Conservation (phyloP, 257 asterid genomes). For the Nicotiana noctiflora region DNA sequence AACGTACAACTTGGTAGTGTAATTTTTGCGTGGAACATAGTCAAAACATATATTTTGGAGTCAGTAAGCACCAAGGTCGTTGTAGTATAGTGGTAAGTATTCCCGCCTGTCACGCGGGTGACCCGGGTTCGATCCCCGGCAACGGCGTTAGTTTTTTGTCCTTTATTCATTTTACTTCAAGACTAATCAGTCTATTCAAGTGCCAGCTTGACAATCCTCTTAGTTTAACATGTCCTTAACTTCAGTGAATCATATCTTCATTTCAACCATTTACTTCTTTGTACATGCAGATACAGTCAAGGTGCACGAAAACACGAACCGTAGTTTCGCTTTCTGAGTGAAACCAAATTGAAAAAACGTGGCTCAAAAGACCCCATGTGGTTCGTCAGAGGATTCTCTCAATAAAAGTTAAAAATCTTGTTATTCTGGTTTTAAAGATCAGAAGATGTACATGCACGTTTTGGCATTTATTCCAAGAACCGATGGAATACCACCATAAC, state of each 20-base stretch:
- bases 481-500: not conserved
- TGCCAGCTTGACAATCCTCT: not conserved
- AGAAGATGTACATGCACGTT: not conserved
- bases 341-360: not conserved
- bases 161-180: not conserved
- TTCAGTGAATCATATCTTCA: not conserved
- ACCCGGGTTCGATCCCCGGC: slow-evolving; percentile 99
- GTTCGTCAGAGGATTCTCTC: not conserved
- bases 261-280: not conserved
- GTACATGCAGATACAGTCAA: not conserved
- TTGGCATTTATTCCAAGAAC: not conserved
- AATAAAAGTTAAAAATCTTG: not conserved
- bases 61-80: slow-evolving; percentile 25
- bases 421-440: not conserved
- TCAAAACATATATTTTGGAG: too few species aligned
- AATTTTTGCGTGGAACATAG: too few species aligned
- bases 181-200: not conserved
- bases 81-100: slow-evolving; percentile 99
- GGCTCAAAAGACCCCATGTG: not conserved
- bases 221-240: not conserved
- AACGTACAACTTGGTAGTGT: too few species aligned
- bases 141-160: slow-evolving; percentile 30
- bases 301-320: not conserved
- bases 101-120: slow-evolving; percentile 98
- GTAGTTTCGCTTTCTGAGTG: not conserved